Percentiles rank a stretch among this genome's conserved stretches.
Evolutionary conservation across 768 basidiomycete genomes (phyloP).

Genomic region (Cantharellus cinnabarinus): DNA sequence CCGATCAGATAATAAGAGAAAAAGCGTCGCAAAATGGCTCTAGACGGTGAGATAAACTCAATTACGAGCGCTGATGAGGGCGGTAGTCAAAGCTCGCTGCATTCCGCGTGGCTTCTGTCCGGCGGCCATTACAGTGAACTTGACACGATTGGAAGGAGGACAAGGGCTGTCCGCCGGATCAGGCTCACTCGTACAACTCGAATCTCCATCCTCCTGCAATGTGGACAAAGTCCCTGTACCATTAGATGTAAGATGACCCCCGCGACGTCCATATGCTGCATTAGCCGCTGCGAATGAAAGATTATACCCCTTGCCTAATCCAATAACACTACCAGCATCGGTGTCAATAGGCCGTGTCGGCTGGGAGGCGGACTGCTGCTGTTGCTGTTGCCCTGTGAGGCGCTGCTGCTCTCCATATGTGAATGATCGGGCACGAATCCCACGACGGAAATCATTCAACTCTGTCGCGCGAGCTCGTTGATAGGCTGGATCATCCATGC

Average conservation of each 20-base stretch:
- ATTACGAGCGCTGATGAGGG: background rate
- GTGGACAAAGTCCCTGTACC: conserved; percentile 27
- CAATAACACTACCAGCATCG: conserved; percentile 32
- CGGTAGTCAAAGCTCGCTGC: background rate
- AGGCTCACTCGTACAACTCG: conserved; percentile 46
- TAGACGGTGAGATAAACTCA: background rate
- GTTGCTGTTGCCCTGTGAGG: conserved; percentile 19
- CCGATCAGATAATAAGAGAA: no score
- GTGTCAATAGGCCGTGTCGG: conserved; percentile 33
- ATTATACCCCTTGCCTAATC: conserved; percentile 2
- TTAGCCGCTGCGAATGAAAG: conserved; percentile 45
- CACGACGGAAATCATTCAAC: conserved; percentile 81
- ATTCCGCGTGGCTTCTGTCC: background rate
- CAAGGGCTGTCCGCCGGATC: conserved; percentile 78
- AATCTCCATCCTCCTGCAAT: conserved; percentile 46
- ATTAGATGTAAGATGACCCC: conserved; percentile 15
- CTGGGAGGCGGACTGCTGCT: conserved; percentile 15
- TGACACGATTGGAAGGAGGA: conserved; percentile 32
- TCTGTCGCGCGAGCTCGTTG: conserved; percentile 64
- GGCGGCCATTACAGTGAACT: background rate
- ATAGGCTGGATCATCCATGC: conserved; percentile 87
- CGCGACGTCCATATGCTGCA: conserved; percentile 43
- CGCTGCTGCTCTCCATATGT: conserved; percentile 57
- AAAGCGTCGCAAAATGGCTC: no score
- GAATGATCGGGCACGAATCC: conserved; percentile 79